These are phyloP conservation scores for Fagopyrum esculentum DNA, from an alignment of 148 eudicot species.

Conservation along the genomic window DNA sequence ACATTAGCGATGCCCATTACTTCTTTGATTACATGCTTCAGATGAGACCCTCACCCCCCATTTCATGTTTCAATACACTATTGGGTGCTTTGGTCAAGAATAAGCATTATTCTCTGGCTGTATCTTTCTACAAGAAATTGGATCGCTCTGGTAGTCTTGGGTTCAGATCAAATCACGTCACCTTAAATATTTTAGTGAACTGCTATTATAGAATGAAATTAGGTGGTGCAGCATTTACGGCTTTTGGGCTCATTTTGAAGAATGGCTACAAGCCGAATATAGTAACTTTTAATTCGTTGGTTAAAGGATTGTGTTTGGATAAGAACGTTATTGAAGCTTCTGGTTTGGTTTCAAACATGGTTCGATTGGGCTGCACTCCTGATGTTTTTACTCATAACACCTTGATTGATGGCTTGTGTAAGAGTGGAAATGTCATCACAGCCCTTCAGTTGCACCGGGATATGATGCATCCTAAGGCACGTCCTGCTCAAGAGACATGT, in stretches of 20 bases:
- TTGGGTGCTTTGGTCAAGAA: slow-evolving; percentile 8
- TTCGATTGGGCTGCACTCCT: background rate
- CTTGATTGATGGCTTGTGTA: slow-evolving; percentile 16
- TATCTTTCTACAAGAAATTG: slow-evolving; percentile 1
- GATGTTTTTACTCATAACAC: slow-evolving; percentile 16
- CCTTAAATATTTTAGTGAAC: slow-evolving; percentile 5
- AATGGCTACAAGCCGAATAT: slow-evolving; percentile 17
- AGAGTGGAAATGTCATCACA: background rate
- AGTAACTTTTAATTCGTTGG: slow-evolving; percentile 20
- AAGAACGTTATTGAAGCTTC: slow-evolving; percentile 14
- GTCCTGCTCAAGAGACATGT: background rate
- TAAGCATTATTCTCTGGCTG: slow-evolving; percentile 15
- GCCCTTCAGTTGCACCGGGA: background rate
- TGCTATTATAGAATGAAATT: too few relatives aligned
- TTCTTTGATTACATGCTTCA: too few relatives aligned
- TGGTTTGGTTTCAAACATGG: slow-evolving; percentile 15
- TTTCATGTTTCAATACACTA: background rate
- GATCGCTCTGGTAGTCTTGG: background rate
- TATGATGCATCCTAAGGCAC: background rate
- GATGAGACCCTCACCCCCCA: too few relatives aligned
- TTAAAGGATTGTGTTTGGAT: background rate
- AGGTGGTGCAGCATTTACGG: too few relatives aligned
- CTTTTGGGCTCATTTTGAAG: slow-evolving; percentile 7
- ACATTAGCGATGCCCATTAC: too few relatives aligned
- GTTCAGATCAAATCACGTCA: slow-evolving; percentile 10